These are phyloP conservation scores for Plectosphaerella sp. DNA, from an alignment of 2,329 filamentous ascomycete genomes.

Conservation along the genomic window DNA sequence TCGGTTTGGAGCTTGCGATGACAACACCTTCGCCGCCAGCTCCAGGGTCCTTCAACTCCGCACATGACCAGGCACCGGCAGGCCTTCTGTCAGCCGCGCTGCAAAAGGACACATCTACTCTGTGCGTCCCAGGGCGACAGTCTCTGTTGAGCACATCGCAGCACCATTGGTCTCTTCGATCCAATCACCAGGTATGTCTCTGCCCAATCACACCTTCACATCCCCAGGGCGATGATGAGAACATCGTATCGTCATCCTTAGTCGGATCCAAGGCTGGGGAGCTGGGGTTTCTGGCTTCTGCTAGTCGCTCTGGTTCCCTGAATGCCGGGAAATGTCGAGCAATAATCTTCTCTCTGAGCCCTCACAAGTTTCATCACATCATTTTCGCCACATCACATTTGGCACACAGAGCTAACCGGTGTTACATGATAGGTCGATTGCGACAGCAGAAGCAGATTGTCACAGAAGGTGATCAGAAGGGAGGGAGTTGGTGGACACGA, in stretches of 20 bases:
- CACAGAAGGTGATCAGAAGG: not conserved
- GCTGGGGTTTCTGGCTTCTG: constrained; percentile 2
- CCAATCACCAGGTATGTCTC: too few species aligned
- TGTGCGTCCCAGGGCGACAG: too few species aligned
- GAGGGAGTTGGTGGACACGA: not conserved
- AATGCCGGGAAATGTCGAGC: constrained; percentile 39
- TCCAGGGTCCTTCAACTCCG: too few species aligned
- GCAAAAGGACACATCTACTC: too few species aligned
- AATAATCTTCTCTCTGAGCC: constrained; percentile 54
- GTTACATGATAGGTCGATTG: not conserved
- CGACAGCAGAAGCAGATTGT: not conserved
- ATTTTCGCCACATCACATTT: not conserved
- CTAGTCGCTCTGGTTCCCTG: constrained; percentile 15
- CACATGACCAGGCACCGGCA: too few species aligned
- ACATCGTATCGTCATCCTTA: constrained; percentile 95
- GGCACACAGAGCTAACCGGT: not conserved
- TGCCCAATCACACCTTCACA: not conserved
- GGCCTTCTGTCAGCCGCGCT: too few species aligned
- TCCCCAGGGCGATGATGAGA: constrained; percentile 68
- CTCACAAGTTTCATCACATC: too few species aligned
- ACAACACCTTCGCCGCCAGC: too few species aligned
- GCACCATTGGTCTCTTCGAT: too few species aligned
- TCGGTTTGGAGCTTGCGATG: too few species aligned
- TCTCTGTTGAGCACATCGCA: too few species aligned
- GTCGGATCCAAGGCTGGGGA: constrained; percentile 53